Base-by-base conservation (phyloP, 108 stramenopile species). In the Skeletonema grethae region DNA sequence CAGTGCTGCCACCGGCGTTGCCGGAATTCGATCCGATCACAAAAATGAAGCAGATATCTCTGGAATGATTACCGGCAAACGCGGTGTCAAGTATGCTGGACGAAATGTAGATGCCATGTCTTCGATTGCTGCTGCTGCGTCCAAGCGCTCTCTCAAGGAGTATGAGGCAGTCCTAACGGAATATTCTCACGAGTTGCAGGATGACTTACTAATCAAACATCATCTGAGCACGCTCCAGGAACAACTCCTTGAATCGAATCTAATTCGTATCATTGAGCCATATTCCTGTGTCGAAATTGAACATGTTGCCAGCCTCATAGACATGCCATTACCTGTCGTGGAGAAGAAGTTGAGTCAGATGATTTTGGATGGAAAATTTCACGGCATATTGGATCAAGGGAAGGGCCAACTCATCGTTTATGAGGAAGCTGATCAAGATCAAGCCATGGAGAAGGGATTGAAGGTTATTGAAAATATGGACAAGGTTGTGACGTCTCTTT, bases 381-480 rank as follows among this genome's bases (percentile, higher is more conserved):
- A 83, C 34, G 99, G 97, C 8, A 99, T 98, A 71, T 83, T 99
- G 68, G 98, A 98, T 91, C 98, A 99, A 86, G 98, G 99, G 22
- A 93, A 96, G 74, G 99, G 99, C 7, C 97, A 98, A 56, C 79
- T 95, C 45, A 81, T 94, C 45, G 86, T 94, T 18, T 94, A 90
- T 75, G 89, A 95, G 67, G 90, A 90, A 58, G 79, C 76, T 15
- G 93, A 87, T 24, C 87, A 82, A 62, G 92, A 95, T 73, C 67
- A 76, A 57, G 90, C 93, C 58, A 95, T 92, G 89, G 95, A 94
- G 61, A 89, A 91, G 75, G 95, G 96, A 28, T 71, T 98, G 76
- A 83, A 97, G 77, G 92, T 98, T 18, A 90, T 95, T 63, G 86
- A 82, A 25, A 87, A 98, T 67, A 93, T 97, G 85, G 97, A 96